Evolutionary conservation across 108 stramenopile genomes (phyloP).

Genomic region (Bacterosira constricta): DNA sequence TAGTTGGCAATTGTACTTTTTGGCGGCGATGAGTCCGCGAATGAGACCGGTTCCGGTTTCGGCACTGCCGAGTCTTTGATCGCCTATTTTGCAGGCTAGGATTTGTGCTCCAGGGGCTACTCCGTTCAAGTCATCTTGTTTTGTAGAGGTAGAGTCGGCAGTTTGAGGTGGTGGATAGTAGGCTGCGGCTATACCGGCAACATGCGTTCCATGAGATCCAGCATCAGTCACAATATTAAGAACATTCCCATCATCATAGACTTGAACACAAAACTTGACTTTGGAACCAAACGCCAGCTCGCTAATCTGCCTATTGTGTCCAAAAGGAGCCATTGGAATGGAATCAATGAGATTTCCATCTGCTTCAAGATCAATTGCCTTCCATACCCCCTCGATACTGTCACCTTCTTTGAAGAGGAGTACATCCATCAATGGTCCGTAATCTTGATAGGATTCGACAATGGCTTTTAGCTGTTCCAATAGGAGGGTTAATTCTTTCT

Average conservation of each 20-base stretch:
- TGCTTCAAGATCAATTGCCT: constrained; percentile 64
- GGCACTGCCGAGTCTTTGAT: constrained; percentile 82
- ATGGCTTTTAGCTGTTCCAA: constrained; percentile 17
- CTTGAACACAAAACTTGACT: constrained; percentile 70
- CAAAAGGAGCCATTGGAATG: constrained; percentile 64
- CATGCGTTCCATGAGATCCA: constrained; percentile 93
- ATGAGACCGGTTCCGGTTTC: constrained; percentile 86
- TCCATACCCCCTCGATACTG: constrained; percentile 54
- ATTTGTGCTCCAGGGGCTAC: constrained; percentile 93
- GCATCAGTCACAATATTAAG: constrained; percentile 83
- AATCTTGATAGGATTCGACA: constrained; percentile 55
- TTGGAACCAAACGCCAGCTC: constrained; percentile 56
- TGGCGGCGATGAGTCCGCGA: constrained; percentile 82
- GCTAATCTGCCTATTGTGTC: constrained; percentile 55
- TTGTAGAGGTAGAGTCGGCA: constrained; percentile 33
- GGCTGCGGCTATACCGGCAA: constrained; percentile 87
- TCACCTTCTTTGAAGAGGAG: constrained; percentile 75
- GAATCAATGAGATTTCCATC: constrained; percentile 63
- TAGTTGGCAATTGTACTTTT: constrained; percentile 75
- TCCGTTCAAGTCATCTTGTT: constrained; percentile 62
- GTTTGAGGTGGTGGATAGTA: too few relatives aligned
- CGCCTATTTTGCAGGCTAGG: constrained; percentile 89
- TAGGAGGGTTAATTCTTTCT: constrained; percentile 17
- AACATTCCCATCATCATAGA: constrained; percentile 77
- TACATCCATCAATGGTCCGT: constrained; percentile 79